Evolutionary conservation across 441 rosid genomes (phyloP).

Genomic region (Geranium incanum): DNA sequence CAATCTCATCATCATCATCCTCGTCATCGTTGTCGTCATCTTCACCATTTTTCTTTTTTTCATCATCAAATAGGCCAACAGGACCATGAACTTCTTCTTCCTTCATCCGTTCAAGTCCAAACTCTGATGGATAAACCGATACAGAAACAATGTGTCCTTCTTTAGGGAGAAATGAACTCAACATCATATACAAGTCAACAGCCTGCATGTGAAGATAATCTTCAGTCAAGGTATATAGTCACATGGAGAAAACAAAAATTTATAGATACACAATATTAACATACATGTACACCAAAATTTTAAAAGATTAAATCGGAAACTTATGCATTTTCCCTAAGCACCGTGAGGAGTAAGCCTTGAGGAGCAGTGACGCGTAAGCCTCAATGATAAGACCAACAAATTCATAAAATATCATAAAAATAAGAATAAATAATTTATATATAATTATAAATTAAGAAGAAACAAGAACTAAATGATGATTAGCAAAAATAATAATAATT

Average conservation of each 20-base stretch:
- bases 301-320: too few relatives aligned
- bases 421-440: too few relatives aligned
- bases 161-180: conserved; percentile 74
- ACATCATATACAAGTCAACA: conserved; percentile 63
- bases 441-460: too few relatives aligned
- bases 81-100: conserved; percentile 94
- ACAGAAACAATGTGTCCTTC: conserved; percentile 69
- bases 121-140: conserved; percentile 79
- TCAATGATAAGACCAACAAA: too few relatives aligned
- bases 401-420: too few relatives aligned
- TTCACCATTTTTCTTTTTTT: conserved; percentile 26
- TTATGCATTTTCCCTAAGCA: too few relatives aligned
- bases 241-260: conserved; percentile 8
- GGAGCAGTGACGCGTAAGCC: too few relatives aligned
- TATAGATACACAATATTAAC: not conserved
- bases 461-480: too few relatives aligned
- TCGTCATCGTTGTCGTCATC: conserved; percentile 17
- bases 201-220: conserved; percentile 40
- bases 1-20: conserved; percentile 32
- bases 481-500: too few relatives aligned
- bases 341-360: too few relatives aligned
- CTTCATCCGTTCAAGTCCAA: conserved; percentile 80
- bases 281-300: not conserved
- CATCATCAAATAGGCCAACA: conserved; percentile 59
- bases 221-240: not conserved